Base-by-base conservation (phyloP, 2,329 filamentous ascomycete genomes). In the Tolypocladium nubicola region DNA sequence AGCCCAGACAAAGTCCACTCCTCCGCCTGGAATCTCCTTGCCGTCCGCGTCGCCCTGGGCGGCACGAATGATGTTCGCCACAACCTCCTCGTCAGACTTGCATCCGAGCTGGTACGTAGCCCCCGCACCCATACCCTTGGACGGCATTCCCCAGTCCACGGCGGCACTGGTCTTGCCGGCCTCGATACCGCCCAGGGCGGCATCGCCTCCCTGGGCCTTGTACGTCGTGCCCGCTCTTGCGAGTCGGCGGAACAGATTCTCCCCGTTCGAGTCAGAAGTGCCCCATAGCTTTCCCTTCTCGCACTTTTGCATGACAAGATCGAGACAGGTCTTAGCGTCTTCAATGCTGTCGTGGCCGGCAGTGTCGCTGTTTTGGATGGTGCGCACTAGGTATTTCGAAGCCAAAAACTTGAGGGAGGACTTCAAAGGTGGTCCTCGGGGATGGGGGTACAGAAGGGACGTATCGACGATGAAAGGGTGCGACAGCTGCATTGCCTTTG, bases 381-480 rank as follows among this genome's bases (percentile, higher is more conserved):
- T 89, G 57, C 89, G 87, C 55, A 81, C 82, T 21, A 97, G 81
- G 65, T 93, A 96, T 68, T 93, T 94, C 63, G 93, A 86, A 0
- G 88, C 81, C 2, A 99, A 83, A 79, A 85, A 97, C 73, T 95
- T 97, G 57, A 99, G 80, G 2, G 89, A 90, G 45, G 90, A 91
- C 70, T 96, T 97, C 61, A 96, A 80, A 0, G 93, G 93, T 1
- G 90, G 87, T 0, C 94, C 94, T 40, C 90, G 87, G 11, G 90
- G 88, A 68, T 99, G 94, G 1, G 93, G 92, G 68, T 89, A 99
- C 55, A 96, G 80, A 40, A 97, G 81, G 14, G 90, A 85, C 0
- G 94, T 97, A 72, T 99, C 94, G 67, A 97, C 84, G 64, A 99
- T 86, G 74, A 92, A 96, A 0, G 94, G 94, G 69, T 97, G 94